phyloP scores from a whole-genome alignment of 148 eudicot genomes.

The Diospyros lotus region DNA sequence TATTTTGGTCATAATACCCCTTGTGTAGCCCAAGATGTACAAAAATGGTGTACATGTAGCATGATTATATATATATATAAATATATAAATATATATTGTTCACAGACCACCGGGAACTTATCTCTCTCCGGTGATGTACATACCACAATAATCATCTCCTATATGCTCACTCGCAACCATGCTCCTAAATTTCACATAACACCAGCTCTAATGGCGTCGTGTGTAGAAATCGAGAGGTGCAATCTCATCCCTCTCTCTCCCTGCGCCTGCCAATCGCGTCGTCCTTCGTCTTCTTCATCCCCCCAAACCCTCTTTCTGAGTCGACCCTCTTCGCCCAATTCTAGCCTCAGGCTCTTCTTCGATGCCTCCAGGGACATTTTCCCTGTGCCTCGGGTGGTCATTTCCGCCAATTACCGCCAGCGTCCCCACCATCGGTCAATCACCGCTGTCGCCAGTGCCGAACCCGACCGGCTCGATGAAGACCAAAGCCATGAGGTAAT shows the following conservation, averaged over 20 bases:
- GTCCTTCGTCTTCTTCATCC: slow-evolving; percentile 13
- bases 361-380: slow-evolving; percentile 13
- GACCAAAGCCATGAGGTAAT: slow-evolving; percentile 39
- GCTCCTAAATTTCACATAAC: not conserved
- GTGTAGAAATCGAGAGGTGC: slow-evolving; percentile 27
- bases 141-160: not conserved
- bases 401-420: not conserved
- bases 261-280: slow-evolving; percentile 25
- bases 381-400: slow-evolving; percentile 19
- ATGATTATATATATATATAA: no score
- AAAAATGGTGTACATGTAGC: no score
- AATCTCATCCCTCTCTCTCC: slow-evolving; percentile 25
- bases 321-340: slow-evolving; percentile 11
- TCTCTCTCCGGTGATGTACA: not conserved
- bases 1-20: no score
- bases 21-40: no score
- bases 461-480: slow-evolving; percentile 41
- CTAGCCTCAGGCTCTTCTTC: slow-evolving; percentile 10
- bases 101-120: no score
- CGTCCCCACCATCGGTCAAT: slow-evolving; percentile 11
- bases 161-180: not conserved
- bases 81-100: no score
- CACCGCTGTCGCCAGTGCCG: slow-evolving; percentile 41
- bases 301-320: slow-evolving; percentile 18
- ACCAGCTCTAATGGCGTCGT: slow-evolving; percentile 23